phyloP scores from a whole-genome alignment of 2,329 filamentous ascomycete species.

The Sclerotinia sclerotiorum region DNA sequence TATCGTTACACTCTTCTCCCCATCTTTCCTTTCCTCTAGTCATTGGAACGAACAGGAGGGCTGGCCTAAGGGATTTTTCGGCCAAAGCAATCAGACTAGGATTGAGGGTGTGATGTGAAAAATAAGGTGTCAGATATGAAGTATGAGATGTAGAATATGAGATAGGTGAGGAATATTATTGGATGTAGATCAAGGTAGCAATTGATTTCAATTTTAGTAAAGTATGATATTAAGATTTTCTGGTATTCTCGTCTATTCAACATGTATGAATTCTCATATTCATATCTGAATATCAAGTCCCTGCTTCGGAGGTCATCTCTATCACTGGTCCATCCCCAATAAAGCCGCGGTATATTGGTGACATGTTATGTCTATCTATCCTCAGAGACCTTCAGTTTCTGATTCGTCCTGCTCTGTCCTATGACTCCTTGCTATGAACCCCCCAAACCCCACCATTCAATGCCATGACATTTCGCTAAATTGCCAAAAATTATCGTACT shows the following conservation, averaged over 20 bases:
- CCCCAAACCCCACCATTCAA: too few relatives aligned
- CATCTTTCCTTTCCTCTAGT: rapidly evolving
- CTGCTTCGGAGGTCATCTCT: neutral
- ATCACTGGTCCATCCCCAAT: neutral
- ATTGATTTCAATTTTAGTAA: neutral
- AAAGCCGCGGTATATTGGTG: neutral
- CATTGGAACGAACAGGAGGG: too few relatives aligned
- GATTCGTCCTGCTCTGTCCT: neutral
- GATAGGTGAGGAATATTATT: neutral
- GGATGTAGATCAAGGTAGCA: neutral
- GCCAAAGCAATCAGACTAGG: too few relatives aligned
- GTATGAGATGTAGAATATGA: neutral
- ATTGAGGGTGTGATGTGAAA: neutral
- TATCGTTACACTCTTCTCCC: too few relatives aligned
- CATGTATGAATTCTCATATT: neutral
- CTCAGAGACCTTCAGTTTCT: neutral
- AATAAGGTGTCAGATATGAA: neutral
- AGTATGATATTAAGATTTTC: neutral
- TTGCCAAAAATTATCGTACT: conserved; percentile 1
- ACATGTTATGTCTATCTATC: conserved; percentile 1
- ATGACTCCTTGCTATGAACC: neutral
- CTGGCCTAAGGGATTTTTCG: too few relatives aligned
- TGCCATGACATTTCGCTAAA: neutral
- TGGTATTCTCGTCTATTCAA: neutral
- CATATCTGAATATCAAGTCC: neutral